These are phyloP conservation scores for Cladobotryum protrusum DNA, from an alignment of 2,329 filamentous ascomycete genomes.

Conservation along the genomic window DNA sequence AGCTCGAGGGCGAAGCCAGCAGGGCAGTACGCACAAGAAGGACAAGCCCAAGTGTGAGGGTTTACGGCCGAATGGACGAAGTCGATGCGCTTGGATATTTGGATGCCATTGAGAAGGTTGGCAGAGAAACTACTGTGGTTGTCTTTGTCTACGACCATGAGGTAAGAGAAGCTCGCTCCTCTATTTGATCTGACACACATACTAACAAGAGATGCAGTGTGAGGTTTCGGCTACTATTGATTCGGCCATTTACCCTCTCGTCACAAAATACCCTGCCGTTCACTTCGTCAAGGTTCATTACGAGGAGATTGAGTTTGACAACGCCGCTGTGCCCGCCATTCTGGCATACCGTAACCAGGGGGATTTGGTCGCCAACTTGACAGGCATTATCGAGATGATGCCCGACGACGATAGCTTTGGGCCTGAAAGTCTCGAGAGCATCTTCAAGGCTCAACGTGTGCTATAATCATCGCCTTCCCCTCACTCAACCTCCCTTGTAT, in stretches of 20 bases:
- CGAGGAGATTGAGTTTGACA: conserved; percentile 89
- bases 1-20: conserved; percentile 61
- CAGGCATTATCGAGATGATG: conserved; percentile 81
- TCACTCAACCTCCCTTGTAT: background rate
- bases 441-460: conserved; percentile 49
- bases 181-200: background rate
- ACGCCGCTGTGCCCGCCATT: conserved; percentile 78
- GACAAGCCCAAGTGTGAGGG: conserved; percentile 68
- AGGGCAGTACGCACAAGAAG: conserved; percentile 54
- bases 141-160: conserved; percentile 89
- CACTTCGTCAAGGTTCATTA: conserved; percentile 90
- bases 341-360: conserved; percentile 82
- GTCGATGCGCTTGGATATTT: conserved; percentile 90
- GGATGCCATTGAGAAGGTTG: conserved; percentile 91
- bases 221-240: conserved; percentile 74
- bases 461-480: conserved; percentile 40
- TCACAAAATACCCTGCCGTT: conserved; percentile 61
- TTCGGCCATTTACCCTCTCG: conserved; percentile 67
- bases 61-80: conserved; percentile 72
- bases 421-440: conserved; percentile 43
- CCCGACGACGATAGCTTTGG: conserved; percentile 60
- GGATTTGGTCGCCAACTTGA: conserved; percentile 84
- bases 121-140: conserved; percentile 73
- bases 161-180: conserved; percentile 46
- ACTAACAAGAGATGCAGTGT: conserved; percentile 49